Conservation (phyloP, 371 early-diverging fungal species). For the Thermomucor indicae-seudaticae region DNA sequence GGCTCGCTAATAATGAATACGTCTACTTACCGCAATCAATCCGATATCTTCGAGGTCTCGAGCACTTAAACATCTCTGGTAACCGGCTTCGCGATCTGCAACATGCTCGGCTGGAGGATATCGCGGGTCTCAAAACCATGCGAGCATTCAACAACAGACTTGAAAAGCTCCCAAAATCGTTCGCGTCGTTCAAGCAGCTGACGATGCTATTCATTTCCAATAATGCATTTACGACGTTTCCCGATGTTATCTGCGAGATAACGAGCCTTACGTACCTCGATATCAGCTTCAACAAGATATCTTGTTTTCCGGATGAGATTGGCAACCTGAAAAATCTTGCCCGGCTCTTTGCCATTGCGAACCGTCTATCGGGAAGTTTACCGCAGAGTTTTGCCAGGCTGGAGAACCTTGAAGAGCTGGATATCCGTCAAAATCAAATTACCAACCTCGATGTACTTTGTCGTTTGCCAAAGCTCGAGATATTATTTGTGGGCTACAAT, state of each 20-base stretch:
- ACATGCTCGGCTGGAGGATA: slow-evolving; percentile 57
- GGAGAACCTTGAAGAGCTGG: slow-evolving; percentile 64
- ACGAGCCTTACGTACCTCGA: slow-evolving; percentile 66
- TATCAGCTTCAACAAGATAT: slow-evolving; percentile 80
- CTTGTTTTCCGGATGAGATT: slow-evolving; percentile 69
- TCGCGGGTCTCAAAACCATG: slow-evolving; percentile 59
- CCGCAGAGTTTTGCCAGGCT: slow-evolving; percentile 63
- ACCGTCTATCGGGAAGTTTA: slow-evolving; percentile 65
- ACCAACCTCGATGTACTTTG: slow-evolving; percentile 60
- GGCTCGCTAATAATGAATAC: slow-evolving; percentile 67
- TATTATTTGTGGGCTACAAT: slow-evolving; percentile 70
- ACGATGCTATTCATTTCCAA: slow-evolving; percentile 72
- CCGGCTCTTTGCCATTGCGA: slow-evolving; percentile 70
- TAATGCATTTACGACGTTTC: slow-evolving; percentile 73
- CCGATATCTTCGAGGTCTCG: slow-evolving; percentile 52
- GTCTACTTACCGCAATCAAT: slow-evolving; percentile 60
- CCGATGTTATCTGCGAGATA: slow-evolving; percentile 59
- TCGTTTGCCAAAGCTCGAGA: slow-evolving; percentile 55
- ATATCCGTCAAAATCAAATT: slow-evolving; percentile 72
- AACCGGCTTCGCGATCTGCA: slow-evolving; percentile 71
- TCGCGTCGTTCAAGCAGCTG: slow-evolving; percentile 54
- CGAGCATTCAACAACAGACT: slow-evolving; percentile 75
- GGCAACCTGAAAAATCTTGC: slow-evolving; percentile 60
- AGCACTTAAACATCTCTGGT: slow-evolving; percentile 72
- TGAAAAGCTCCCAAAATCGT: slow-evolving; percentile 58